Evolutionary conservation across 2,329 filamentous ascomycete genomes (phyloP).

Genomic region (Zymoseptoria ardabiliae): DNA sequence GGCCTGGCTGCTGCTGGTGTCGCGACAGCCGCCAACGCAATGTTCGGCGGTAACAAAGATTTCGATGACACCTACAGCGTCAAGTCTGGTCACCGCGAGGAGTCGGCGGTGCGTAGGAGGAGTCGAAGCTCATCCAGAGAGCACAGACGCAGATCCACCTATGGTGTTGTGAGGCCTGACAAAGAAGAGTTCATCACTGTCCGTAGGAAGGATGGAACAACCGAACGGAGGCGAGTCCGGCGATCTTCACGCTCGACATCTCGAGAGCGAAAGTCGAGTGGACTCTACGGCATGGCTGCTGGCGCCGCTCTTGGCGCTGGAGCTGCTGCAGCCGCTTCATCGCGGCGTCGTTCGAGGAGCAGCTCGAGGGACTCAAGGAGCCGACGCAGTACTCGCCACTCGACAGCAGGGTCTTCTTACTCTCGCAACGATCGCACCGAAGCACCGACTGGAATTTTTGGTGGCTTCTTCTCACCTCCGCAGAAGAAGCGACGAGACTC

Average conservation of each 20-base stretch:
- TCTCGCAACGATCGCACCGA: conserved; percentile 11
- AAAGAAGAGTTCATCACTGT: conserved; percentile 21
- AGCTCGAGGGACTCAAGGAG: conserved; percentile 31
- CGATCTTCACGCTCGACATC: conserved; percentile 26
- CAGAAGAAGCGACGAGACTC: conserved; percentile 16
- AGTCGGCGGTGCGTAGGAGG: conserved; percentile 27
- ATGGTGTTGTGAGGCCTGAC: conserved; percentile 18
- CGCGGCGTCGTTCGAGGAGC: conserved; percentile 32
- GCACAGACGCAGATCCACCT: conserved; percentile 24
- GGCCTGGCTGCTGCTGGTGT: conserved; percentile 49
- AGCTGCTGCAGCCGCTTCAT: conserved; percentile 20
- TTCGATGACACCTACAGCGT: conserved; percentile 56
- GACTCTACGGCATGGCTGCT: conserved; percentile 11
- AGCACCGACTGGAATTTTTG: conserved; percentile 21
- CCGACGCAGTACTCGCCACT: conserved; percentile 6
- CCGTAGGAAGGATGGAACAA: conserved; percentile 25
- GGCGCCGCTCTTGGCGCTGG: neutral
- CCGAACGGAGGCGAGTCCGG: conserved; percentile 20
- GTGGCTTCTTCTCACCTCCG: conserved; percentile 27
- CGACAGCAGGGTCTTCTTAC: conserved; percentile 10
- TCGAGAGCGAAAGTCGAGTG: conserved; percentile 24
- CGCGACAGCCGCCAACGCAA: conserved; percentile 45
- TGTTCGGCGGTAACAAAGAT: conserved; percentile 44
- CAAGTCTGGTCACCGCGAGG: conserved; percentile 43
- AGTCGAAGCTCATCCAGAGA: conserved; percentile 28